A percentile compares a stretch with the other conserved stretches of the same genome.
Conservation (phyloP, 306 rosid species). For the Rosa multiflora region DNA sequence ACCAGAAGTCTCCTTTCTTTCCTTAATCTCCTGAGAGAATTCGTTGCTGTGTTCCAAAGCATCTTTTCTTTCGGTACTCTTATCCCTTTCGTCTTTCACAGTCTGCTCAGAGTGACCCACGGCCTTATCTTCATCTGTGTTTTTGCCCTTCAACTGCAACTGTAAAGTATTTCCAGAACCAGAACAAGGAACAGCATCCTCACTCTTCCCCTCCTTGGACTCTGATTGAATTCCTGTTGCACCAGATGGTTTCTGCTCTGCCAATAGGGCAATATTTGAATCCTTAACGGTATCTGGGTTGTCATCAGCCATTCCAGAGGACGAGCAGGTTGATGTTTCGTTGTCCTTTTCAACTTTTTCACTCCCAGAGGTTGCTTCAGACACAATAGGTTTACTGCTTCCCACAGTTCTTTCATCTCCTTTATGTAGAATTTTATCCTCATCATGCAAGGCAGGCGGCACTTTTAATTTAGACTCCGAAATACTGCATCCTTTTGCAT, state of each 20-base stretch:
- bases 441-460: constrained; percentile 35
- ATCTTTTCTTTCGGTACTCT: constrained; percentile 25
- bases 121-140: constrained; percentile 22
- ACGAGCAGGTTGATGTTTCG: constrained; percentile 48
- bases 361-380: constrained; percentile 36
- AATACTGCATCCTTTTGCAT: constrained; percentile 23
- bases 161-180: constrained; percentile 25
- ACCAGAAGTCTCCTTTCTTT: constrained; percentile 22
- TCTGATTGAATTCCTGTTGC: constrained; percentile 16
- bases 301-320: constrained; percentile 41
- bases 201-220: constrained; percentile 26
- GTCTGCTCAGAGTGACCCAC: constrained; percentile 19
- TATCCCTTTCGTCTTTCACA: constrained; percentile 25
- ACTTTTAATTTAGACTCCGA: constrained; percentile 38
- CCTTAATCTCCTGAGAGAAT: constrained; percentile 15
- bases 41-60: constrained; percentile 18
- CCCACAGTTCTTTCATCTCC: constrained; percentile 39
- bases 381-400: constrained; percentile 31
- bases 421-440: constrained; percentile 34
- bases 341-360: constrained; percentile 45
- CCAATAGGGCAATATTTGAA: constrained; percentile 13
- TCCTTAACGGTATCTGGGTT: constrained; percentile 27
- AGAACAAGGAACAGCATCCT: constrained; percentile 22
- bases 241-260: constrained; percentile 27
- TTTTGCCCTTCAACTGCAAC: constrained; percentile 28